phyloP scores from a whole-genome alignment of 2,329 filamentous ascomycete genomes.

The Aspergillus spinulosporus region DNA sequence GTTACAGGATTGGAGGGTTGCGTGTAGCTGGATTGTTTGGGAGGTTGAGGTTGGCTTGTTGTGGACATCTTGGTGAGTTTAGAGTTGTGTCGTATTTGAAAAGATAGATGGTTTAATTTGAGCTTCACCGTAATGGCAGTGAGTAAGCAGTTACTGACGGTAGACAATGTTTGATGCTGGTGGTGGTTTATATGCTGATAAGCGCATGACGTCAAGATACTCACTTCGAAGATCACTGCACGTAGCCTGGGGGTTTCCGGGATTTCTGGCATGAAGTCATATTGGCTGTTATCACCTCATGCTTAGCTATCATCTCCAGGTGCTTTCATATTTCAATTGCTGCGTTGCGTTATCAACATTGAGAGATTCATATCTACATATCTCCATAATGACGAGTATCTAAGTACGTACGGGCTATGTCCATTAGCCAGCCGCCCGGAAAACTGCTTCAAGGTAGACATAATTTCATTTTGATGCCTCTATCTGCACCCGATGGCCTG shows the following conservation, averaged over 20 bases:
- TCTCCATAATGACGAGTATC: background rate
- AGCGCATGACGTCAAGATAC: constrained; percentile 15
- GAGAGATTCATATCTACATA: background rate
- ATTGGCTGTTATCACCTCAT: background rate
- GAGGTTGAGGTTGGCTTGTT: constrained; percentile 32
- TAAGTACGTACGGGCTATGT: too few relatives aligned
- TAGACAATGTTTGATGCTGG: background rate
- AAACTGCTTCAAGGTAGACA: constrained; percentile 23
- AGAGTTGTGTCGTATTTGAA: background rate
- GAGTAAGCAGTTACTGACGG: background rate
- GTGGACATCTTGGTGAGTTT: constrained; percentile 23
- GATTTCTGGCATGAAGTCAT: background rate
- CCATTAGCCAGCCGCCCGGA: too few relatives aligned
- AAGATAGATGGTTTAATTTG: too few relatives aligned
- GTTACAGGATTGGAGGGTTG: constrained; percentile 37
- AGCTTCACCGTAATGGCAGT: too few relatives aligned
- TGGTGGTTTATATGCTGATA: constrained; percentile 7
- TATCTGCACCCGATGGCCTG: constrained; percentile 30
- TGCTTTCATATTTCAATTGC: background rate
- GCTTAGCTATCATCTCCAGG: background rate
- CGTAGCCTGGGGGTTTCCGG: background rate
- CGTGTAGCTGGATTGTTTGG: constrained; percentile 37
- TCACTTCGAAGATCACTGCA: background rate
- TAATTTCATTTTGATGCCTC: constrained; percentile 27
- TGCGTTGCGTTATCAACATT: background rate